Percentiles rank a stretch among this genome's conserved stretches.
Evolutionary conservation across 208 protist species (phyloP).

Genomic region (Trypanosoma vivax): DNA sequence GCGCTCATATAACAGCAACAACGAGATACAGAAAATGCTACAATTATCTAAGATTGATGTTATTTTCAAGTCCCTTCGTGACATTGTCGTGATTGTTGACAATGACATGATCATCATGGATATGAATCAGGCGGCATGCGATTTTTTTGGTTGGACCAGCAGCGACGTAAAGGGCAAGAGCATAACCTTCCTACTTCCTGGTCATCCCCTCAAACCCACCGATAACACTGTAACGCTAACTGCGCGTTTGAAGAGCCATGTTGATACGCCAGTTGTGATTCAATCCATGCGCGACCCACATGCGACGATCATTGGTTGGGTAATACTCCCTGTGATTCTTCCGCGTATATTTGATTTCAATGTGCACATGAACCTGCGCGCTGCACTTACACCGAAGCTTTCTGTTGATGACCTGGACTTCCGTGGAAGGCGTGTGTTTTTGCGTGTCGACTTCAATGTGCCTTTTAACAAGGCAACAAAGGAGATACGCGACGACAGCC

Average conservation of each 20-base stretch:
- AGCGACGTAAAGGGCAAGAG: slow-evolving; percentile 80
- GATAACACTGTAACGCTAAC: slow-evolving; percentile 75
- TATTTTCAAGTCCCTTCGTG: slow-evolving; percentile 83
- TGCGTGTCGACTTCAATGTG: slow-evolving; percentile 99
- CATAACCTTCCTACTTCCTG: slow-evolving; percentile 84
- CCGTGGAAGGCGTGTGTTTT: slow-evolving; percentile 90
- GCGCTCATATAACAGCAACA: too few species aligned
- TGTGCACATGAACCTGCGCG: slow-evolving; percentile 83
- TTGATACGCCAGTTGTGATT: slow-evolving; percentile 70
- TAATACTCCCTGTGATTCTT: slow-evolving; percentile 68
- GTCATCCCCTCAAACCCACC: slow-evolving; percentile 76
- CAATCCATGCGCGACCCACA: slow-evolving; percentile 85
- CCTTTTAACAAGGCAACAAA: slow-evolving; percentile 90
- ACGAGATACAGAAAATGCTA: too few species aligned
- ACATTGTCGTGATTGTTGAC: slow-evolving; percentile 87
- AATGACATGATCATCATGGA: slow-evolving; percentile 87
- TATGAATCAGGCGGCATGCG: slow-evolving; percentile 68
- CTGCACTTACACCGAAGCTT: slow-evolving; percentile 82
- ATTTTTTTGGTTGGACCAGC: slow-evolving; percentile 72
- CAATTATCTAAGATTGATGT: slow-evolving; percentile 74
- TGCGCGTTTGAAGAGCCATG: slow-evolving; percentile 48
- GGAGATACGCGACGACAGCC: slow-evolving; percentile 92
- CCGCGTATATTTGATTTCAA: slow-evolving; percentile 82
- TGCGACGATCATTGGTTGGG: slow-evolving; percentile 84
- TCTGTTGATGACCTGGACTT: slow-evolving; percentile 86